Evolutionary conservation across 495 filamentous ascomycete genomes (phyloP), one percentile per base, ranked within the genome.

Genomic region (Chaetomium cochliodes): DNA sequence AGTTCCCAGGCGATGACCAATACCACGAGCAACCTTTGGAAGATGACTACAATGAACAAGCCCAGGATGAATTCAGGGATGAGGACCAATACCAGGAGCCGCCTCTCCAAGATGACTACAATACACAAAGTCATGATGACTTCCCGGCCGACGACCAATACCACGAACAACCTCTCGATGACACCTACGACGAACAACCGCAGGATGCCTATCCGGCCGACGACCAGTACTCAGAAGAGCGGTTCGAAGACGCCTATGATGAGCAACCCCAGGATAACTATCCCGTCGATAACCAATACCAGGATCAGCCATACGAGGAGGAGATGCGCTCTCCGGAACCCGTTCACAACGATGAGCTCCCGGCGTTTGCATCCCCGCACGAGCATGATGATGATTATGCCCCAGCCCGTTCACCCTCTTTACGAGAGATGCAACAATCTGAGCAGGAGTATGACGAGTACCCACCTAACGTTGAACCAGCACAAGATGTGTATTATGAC

Each of bases 401-500:
- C 11, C 9, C 58, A 37, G 26, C 26, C 0, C 58, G 44, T 7
- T 33, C 42, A 1, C 26, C 58, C 0, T 44, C 55, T 5, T 4
- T 46, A 15, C 42, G 50, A 2, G 42, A 23, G 18, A 37, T 49
- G 58, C 58, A 49, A 15, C 18, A 47, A 9, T 15, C 42, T 6
- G 58, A 50, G 26, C 8, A 18, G 2, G 16, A 12, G 20, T 50
- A 33, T 13, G 7, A 50, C 0, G 44, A 60, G 18, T 49, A 33
- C 42, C 23, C 25, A 20, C 9, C 33, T 16, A 5, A 3, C 4
- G 23, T 11, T 4, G 53, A 58, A 46, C 55, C 55, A 1, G 42
- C 58, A 9, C 58, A 60, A 3, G 44, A 50, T 4, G 44, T 60
- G 9, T 49, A 60, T 28, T 60, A 60, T 28, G 58, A 60, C 12